Evolutionary conservation across 2,329 filamentous ascomycete genomes (phyloP).

Genomic region (Ilyonectria robusta): DNA sequence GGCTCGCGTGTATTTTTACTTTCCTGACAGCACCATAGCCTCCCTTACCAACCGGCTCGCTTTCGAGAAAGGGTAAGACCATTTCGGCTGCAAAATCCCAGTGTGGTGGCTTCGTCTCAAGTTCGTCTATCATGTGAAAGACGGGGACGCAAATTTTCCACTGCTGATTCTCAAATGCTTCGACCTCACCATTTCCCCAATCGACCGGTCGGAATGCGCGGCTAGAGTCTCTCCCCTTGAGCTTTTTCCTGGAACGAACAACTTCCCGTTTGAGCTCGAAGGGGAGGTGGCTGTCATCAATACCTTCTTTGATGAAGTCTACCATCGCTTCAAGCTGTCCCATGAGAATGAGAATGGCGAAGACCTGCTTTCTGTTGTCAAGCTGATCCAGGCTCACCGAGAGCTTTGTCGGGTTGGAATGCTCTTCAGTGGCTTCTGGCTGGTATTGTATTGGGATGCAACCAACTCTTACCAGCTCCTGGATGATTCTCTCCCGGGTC

Average conservation of each 20-base stretch:
- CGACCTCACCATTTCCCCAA: not conserved
- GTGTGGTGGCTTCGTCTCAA: not conserved
- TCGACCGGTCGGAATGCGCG: not conserved
- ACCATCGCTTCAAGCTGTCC: not conserved
- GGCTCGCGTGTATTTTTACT: constrained; percentile 20
- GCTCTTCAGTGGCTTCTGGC: not conserved
- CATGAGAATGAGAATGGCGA: constrained; percentile 19
- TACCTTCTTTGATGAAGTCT: constrained; percentile 14
- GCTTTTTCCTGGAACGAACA: not conserved
- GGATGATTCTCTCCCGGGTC: not conserved
- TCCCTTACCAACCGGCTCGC: not conserved
- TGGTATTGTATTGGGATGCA: not conserved
- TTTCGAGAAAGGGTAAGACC: not conserved
- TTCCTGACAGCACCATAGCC: constrained; percentile 18
- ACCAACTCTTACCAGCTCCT: not conserved
- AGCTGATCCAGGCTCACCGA: not conserved
- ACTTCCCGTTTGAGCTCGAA: not conserved
- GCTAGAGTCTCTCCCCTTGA: not conserved
- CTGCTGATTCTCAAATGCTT: constrained; percentile 14
- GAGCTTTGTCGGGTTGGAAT: not conserved
- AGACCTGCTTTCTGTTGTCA: not conserved
- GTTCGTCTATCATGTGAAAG: not conserved
- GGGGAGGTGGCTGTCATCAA: constrained; percentile 21
- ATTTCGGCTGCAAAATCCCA: not conserved
- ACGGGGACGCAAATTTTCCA: constrained; percentile 15